Base-by-base conservation (phyloP, 2,329 filamentous ascomycete genomes). In the Thielaviopsis cerberus region DNA sequence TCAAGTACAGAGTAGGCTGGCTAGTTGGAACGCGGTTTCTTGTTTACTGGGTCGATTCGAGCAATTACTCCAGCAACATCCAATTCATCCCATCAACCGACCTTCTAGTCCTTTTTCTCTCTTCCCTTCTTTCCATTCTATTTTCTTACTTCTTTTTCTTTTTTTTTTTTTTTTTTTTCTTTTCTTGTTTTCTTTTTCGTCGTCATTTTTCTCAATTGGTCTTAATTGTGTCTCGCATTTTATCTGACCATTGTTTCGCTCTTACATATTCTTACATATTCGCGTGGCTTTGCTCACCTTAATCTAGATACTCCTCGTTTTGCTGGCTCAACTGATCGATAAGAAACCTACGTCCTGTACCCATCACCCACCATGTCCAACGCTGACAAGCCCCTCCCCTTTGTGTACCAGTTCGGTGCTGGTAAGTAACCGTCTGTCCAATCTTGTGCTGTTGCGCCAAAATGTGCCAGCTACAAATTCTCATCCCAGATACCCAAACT, bases 391-490 rank as follows among this genome's bases (percentile, higher is more conserved):
- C 88, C 90, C 60, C 81, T 96, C 65, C 88, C 88, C 61, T 96
- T 96, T 73, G 72, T 82, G 65, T 96, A 96, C 82, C 90, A 95
- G 76, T 95, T 97, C 77, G 86, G 83, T 70, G 90, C 91, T 68
- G 90, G 90, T 83, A 69, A 60, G 59, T 58, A 8, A 4, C 15
- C 13, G 11, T 1, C 4, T 10, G 5, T 27, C 8, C 22, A 26
- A 24, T 55, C 8, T n/a, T 51, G n/a, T 23, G 24, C 11, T 20
- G 37, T 30, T 34, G 15, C 50, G 50, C 24, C 54, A n/a, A 17
- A 45, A 55, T 55, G 54, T 25, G 54, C 45, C 24, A 23, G 41
- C 54, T 45, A 26, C 6, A 10, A 10, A 23, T 50, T 24, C 37
- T 55, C 22, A 55, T 51, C 5, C 10, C 20, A 13, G 51, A 15